phyloP scores from a whole-genome alignment of 2,329 filamentous ascomycete genomes.

The Lecanicillium sp. region DNA sequence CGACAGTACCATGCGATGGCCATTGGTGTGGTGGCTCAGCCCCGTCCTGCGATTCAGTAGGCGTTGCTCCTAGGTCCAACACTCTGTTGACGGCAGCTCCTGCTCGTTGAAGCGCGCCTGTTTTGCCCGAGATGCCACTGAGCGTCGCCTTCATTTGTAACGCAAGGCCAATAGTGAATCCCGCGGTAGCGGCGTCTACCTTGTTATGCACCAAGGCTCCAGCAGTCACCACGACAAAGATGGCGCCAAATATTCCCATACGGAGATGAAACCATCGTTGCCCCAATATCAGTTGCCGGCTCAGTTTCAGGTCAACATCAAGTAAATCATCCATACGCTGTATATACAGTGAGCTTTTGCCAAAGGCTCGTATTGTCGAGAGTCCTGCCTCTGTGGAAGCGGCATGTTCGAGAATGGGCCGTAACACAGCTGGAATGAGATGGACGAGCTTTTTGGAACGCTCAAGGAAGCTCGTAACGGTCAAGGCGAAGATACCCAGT shows the following conservation, averaged over 20 bases:
- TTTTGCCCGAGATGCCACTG: conserved; percentile 3
- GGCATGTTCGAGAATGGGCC: conserved; percentile 8
- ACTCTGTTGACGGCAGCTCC: conserved; percentile 2
- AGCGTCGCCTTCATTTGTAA: conserved; percentile 6
- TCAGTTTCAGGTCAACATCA: conserved; percentile 1
- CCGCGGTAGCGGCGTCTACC: conserved; percentile 2
- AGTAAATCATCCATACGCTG: conserved; percentile 6
- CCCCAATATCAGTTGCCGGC: conserved; percentile 5
- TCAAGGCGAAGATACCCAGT: conserved; percentile 2
- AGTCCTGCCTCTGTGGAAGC: conserved; percentile 6
- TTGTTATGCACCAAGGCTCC: conserved; percentile 1
- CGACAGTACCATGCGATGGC: conserved; percentile 3
- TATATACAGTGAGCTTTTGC: conserved; percentile 1
- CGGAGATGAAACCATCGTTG: conserved; percentile 5
- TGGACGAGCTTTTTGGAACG: conserved; percentile 5
- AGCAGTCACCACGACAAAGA: conserved; percentile 5
- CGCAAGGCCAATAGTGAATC: conserved; percentile 7
- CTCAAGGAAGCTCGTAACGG: conserved; percentile 1
- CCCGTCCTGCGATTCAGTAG: conserved; percentile 3
- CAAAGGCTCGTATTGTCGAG: conserved; percentile 9
- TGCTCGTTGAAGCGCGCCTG: conserved; percentile 1
- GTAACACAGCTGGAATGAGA: conserved; percentile 3
- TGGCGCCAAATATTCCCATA: conserved; percentile 5
- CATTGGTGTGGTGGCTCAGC: background rate
- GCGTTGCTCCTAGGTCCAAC: background rate